A percentile compares a stretch with the other conserved stretches of the same genome.
Evolutionary conservation across 2,329 filamentous ascomycete genomes (phyloP).

Genomic region (Arthrobotrys pseudoclavata): DNA sequence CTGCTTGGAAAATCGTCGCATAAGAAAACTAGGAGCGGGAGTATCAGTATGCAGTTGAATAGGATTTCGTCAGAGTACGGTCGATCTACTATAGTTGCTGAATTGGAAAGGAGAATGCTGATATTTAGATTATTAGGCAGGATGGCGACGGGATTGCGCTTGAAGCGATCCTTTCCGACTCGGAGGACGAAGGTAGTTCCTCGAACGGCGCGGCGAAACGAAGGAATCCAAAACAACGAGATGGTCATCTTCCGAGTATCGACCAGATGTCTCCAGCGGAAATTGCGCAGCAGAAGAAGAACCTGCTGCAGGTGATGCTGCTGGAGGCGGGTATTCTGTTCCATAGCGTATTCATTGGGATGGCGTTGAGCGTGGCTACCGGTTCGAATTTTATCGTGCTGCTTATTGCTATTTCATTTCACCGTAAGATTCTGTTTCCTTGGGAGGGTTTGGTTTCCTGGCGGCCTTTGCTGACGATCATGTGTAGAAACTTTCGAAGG

Average conservation of each 20-base stretch:
- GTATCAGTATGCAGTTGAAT: conserved; percentile 61
- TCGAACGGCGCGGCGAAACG: conserved; percentile 28
- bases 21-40: conserved; percentile 60
- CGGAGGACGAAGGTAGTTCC: conserved; percentile 53
- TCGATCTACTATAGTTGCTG: background rate
- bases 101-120: background rate
- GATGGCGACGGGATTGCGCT: conserved; percentile 46
- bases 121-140: conserved; percentile 6
- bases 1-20: conserved; percentile 52
- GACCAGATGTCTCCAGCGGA: conserved; percentile 41
- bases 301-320: conserved; percentile 79
- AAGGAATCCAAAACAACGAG: conserved; percentile 24
- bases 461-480: conserved; percentile 1
- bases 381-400: conserved; percentile 84
- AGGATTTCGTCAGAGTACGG: conserved; percentile 52
- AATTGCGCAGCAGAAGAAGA: conserved; percentile 61
- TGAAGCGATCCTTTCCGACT: conserved; percentile 42
- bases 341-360: conserved; percentile 85
- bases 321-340: conserved; percentile 87
- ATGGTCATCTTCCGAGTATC: conserved; percentile 3
- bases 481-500: conserved; percentile 81
- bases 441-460: background rate
- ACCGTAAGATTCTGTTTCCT: conserved; percentile 65
- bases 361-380: conserved; percentile 81
- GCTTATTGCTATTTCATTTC: conserved; percentile 83